Base-by-base conservation (phyloP, 805 yeast species). In the Candida chauliodis region DNA sequence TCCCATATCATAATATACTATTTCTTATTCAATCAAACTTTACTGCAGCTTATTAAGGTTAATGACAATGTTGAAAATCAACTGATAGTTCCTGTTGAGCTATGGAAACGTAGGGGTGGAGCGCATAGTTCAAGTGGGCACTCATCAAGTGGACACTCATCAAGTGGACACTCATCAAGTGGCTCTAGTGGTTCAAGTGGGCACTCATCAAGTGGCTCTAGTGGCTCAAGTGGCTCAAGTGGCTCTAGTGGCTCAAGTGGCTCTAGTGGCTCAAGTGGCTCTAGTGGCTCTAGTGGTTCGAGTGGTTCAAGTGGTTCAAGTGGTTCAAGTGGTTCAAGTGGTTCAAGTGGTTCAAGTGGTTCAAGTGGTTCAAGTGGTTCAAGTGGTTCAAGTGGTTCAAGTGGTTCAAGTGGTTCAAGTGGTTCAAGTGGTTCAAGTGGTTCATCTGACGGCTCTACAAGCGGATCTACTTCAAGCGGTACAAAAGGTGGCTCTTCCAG, bases 151-250 rank as follows among this genome's bases (percentile, higher is more conserved):
- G 17, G 19, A 16, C 27, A 24, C n/a, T 24, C 27, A 7, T 24
- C 27, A 8, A 11, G 27, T 24, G 27, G 27, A 24, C 27, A 24
- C n/a, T 24, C 27, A 7, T 24, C 27, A 5, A n/a, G 36, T 26
- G 36, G 36, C 36, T 4, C 15, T 5, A n/a, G n/a, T n/a, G n/a
- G n/a, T n/a, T 33, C 23, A 8, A 5, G 36, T 26, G 36, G 36
- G 7, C 21, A 30, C 36, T 4, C 15, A 5, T 33, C 23, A 8
- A 5, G 13, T 24, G 27, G 27, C 7, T 17, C 34, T 14, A 30
- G 34, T 30, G 30, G 22, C 7, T 30, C 34, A 7, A 11, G 34
- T 20, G 30, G 22, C 8, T 32, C 35, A 7, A n/a, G n/a, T n/a
- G n/a, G n/a, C n/a, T 15, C 27, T 14, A 25, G 34, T 30, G 29